Evolutionary conservation across 164 flowering plant genomes (phyloP).

Genomic region (Magnolia officinalis): DNA sequence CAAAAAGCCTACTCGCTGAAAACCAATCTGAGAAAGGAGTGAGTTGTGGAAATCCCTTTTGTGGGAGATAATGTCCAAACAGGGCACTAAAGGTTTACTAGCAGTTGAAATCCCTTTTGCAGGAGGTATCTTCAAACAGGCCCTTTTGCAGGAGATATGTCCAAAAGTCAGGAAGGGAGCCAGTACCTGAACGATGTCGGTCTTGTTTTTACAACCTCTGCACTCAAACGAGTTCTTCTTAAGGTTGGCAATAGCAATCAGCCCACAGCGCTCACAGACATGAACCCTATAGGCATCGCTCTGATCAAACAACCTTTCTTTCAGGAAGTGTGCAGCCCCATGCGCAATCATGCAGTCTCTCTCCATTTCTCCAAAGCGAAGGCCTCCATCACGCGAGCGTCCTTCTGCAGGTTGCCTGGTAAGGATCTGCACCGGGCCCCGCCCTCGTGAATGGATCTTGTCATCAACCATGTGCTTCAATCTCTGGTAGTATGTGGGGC

Average conservation of each 20-base stretch:
- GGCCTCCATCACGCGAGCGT: slow-evolving; percentile 94
- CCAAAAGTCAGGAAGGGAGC: background rate
- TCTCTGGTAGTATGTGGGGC: slow-evolving; percentile 95
- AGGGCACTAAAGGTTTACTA: no score
- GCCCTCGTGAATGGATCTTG: slow-evolving; percentile 92
- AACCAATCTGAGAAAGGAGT: no score
- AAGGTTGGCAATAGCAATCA: slow-evolving; percentile 94
- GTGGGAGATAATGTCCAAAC: no score
- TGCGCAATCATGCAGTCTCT: slow-evolving; percentile 95
- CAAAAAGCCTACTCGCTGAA: no score
- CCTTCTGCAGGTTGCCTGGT: slow-evolving; percentile 99
- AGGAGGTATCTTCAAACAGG: no score
- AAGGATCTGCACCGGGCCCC: slow-evolving; percentile 95
- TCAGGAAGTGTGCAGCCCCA: slow-evolving; percentile 90
- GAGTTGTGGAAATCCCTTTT: no score
- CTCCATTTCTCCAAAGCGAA: slow-evolving; percentile 98
- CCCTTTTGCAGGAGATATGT: background rate
- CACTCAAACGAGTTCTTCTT: slow-evolving; percentile 93
- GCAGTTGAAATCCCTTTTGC: no score
- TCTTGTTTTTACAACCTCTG: slow-evolving; percentile 91
- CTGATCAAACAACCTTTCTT: slow-evolving; percentile 85
- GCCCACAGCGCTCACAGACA: slow-evolving; percentile 85
- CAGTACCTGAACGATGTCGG: slow-evolving; percentile 89
- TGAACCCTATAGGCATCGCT: slow-evolving; percentile 96
- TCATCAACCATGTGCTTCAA: slow-evolving; percentile 98